A percentile compares a stretch with the other conserved stretches of the same genome.
phyloP scores from a whole-genome alignment of 148 eudicot genomes.

The Rhododendron henanense region DNA sequence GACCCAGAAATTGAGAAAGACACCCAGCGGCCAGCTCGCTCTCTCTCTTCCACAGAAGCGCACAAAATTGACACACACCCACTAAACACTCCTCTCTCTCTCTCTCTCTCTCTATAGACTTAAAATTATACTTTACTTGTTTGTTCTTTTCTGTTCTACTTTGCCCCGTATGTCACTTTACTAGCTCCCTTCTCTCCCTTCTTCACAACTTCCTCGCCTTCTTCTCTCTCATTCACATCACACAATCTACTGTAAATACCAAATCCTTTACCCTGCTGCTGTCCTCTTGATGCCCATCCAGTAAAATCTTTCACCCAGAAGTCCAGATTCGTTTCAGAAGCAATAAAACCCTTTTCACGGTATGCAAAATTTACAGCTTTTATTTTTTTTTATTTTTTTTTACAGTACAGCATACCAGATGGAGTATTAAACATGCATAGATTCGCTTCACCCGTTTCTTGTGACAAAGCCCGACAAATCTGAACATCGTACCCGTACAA shows the following conservation, averaged over 20 bases:
- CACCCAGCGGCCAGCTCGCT: neutral
- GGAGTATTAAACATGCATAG: neutral
- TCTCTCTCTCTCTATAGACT: neutral
- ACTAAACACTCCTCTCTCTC: neutral
- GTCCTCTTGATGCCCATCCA: neutral
- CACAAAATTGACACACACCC: neutral
- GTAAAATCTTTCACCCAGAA: neutral
- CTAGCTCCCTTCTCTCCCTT: neutral
- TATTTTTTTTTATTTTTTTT: neutral
- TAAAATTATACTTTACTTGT: neutral
- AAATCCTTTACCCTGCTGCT: neutral
- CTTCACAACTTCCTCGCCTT: neutral
- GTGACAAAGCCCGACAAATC: constrained; percentile 49
- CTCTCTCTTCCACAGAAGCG: neutral
- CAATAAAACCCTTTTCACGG: neutral
- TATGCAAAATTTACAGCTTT: neutral
- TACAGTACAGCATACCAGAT: neutral
- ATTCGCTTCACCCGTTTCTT: constrained; percentile 21
- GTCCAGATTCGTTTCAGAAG: neutral
- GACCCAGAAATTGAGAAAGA: constrained; percentile 1
- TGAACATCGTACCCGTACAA: constrained; percentile 37
- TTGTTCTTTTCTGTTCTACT: neutral
- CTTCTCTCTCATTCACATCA: constrained; percentile 3
- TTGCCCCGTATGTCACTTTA: neutral
- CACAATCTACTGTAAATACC: neutral